Evolutionary conservation across 805 yeast genomes (phyloP), one percentile per base, ranked within the genome.

Genomic region (Pichia gijzeniarum): DNA sequence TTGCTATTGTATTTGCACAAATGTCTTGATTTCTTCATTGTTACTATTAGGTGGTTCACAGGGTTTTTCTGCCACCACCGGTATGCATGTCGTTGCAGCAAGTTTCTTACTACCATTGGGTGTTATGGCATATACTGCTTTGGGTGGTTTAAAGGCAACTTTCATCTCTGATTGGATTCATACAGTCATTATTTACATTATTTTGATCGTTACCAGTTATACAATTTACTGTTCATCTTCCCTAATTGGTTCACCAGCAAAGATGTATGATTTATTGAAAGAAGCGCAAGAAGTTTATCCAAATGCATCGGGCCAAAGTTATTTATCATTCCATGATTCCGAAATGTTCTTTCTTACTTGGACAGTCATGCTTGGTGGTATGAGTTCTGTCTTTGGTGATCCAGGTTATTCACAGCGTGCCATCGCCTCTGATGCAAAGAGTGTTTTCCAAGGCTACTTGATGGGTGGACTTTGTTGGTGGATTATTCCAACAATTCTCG

Each of bases 101-200:
- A 60, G 67, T 47, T 65, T 72, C 47, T 52, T 74, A 17, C 52
- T 74, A 6, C 78, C 79, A 4, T 50, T 73, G 20, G 74, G 74
- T 38, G 79, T 75, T 18, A 58, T 69, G 39, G 56, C 71, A 21
- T 76, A 76, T 53, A 75, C 79, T 1, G 62, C 68, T 9, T 60
- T 72, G 22, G 80, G 80, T 37, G 81, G 80, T 5, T 58, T 76
- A 37, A 74, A 70, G 48, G 76, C 79, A 4, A 76, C 81, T 1
- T 74, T 75, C 52, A 60, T 76, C 34, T 70, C 80, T 4, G 80
- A 76, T 51, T 73, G 74, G 69, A 67, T 70, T 35, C 79, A 74
- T 53, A 71, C 77, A 12, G 63, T 65, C 30, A 61, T 65, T 37
- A 58, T 67, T 35, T 62, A 58, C 40, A 46, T 58, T 2, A 58